A percentile compares a stretch with the other conserved stretches of the same genome.
Conservation (phyloP, 2,329 filamentous ascomycete genomes). For the Hypoxylon sp. region DNA sequence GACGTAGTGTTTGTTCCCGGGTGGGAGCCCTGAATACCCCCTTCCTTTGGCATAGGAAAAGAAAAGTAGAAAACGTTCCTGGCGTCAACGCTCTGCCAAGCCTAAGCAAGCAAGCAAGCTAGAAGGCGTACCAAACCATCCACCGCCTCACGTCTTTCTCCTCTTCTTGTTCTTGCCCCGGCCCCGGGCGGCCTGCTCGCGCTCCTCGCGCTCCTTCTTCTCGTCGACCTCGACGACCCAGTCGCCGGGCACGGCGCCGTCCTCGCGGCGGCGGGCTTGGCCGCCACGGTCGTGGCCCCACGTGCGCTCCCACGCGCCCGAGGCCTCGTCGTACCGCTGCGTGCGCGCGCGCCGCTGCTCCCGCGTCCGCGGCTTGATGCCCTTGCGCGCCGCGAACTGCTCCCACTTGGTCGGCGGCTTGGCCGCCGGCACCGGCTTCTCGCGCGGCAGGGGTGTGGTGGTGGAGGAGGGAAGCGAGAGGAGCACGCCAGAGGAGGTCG, state of each 20-base stretch:
- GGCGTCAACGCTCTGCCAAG: neutral
- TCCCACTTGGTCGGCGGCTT: constrained; percentile 94
- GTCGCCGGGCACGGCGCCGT: constrained; percentile 71
- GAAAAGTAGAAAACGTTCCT: neutral
- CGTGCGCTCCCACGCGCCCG: constrained; percentile 87
- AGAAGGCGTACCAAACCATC: too few species aligned
- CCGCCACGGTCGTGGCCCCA: constrained; percentile 75
- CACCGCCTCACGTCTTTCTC: constrained; percentile 30
- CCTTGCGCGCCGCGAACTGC: constrained; percentile 95
- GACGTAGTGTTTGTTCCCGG: constrained; percentile 13
- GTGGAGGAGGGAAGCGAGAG: constrained; percentile 75
- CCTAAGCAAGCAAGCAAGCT: too few species aligned
- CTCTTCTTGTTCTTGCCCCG: constrained; percentile 45
- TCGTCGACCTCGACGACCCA: constrained; percentile 94
- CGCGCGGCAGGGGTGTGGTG: constrained; percentile 78
- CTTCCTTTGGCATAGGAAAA: neutral
- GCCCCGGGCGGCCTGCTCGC: too few species aligned
- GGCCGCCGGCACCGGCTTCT: constrained; percentile 86
- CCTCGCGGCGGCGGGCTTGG: constrained; percentile 81
- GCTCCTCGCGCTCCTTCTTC: constrained; percentile 55
- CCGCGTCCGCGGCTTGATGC: constrained; percentile 87
- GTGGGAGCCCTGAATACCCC: neutral
- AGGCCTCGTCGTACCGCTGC: constrained; percentile 83
- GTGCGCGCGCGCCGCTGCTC: constrained; percentile 75
- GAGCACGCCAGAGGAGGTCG: constrained; percentile 74